Conservation (phyloP, 352 stramenopile species). For the Pythium pyrilobum region DNA sequence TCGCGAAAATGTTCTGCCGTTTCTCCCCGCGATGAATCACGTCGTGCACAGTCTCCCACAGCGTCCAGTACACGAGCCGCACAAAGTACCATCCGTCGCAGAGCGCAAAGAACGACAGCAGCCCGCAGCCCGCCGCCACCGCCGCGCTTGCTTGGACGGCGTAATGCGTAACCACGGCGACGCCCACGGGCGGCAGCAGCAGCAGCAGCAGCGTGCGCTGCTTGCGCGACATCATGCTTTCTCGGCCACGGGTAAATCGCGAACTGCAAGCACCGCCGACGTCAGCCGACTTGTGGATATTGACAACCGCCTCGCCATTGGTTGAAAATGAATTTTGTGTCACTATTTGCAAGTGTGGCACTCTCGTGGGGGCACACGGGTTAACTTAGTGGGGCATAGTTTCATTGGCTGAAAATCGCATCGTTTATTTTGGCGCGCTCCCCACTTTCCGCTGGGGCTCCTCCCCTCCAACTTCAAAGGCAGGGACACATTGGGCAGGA, state of each 20-base stretch:
- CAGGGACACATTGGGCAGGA: neutral
- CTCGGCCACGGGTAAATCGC: neutral
- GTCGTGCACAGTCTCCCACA: constrained; percentile 20
- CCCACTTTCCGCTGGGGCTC: neutral
- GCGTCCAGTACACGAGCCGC: constrained; percentile 19
- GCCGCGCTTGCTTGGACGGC: neutral
- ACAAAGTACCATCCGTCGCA: constrained; percentile 83
- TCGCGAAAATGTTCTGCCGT: constrained; percentile 44
- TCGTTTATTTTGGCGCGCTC: constrained; percentile 17
- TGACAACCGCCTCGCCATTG: no score
- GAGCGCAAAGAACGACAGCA: constrained; percentile 52
- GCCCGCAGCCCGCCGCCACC: constrained; percentile 10
- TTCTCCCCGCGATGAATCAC: constrained; percentile 10
- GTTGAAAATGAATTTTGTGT: constrained; percentile 9
- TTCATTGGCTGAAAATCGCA: constrained; percentile 14
- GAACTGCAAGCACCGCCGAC: no score
- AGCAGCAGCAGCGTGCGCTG: constrained; percentile 47
- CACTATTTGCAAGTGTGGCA: neutral
- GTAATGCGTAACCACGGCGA: constrained; percentile 15
- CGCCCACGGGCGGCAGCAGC: constrained; percentile 27
- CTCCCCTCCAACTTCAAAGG: constrained; percentile 9
- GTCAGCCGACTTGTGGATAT: no score
- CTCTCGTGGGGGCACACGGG: neutral
- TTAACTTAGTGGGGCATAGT: constrained; percentile 1
- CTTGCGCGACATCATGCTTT: constrained; percentile 29